Conservation (phyloP, 371 early-diverging fungal genomes). For the Lichtheimia corymbifera region DNA sequence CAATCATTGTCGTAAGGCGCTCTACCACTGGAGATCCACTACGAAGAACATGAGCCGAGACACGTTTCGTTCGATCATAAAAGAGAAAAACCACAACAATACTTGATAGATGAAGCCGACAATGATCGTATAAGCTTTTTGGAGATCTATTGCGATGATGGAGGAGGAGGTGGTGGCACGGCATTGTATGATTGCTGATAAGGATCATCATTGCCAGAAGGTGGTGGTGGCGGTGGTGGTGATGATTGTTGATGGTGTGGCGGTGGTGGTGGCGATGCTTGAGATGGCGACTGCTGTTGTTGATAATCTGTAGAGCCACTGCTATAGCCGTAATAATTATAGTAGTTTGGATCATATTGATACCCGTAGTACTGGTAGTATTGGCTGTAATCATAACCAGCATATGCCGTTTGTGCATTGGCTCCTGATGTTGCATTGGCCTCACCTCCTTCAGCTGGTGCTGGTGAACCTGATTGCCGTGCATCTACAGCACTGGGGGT, state of each 20-base stretch:
- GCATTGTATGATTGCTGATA: constrained; percentile 17
- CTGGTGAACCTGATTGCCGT: too few species aligned
- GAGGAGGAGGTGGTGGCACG: constrained; percentile 19
- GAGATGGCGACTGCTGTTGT: constrained; percentile 10
- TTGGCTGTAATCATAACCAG: constrained; percentile 32
- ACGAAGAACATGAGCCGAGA: constrained; percentile 8
- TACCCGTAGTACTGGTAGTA: constrained; percentile 37
- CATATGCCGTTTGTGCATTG: constrained; percentile 1
- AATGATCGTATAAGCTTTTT: neutral
- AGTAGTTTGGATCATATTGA: constrained; percentile 30
- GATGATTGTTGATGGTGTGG: constrained; percentile 12
- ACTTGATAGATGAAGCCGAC: neutral
- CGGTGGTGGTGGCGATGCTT: constrained; percentile 18
- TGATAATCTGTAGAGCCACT: constrained; percentile 17
- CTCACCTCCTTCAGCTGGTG: too few species aligned
- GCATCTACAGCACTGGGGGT: neutral
- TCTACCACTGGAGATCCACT: neutral
- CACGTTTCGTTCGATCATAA: neutral
- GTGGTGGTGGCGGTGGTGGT: constrained; percentile 20
- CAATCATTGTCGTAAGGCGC: neutral
- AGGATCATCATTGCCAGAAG: constrained; percentile 5
- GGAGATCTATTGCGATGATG: neutral
- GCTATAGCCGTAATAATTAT: constrained; percentile 41
- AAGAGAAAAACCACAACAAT: neutral
- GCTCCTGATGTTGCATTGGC: too few species aligned